phyloP scores from a whole-genome alignment of 495 filamentous ascomycete species.

The Hyaloscypha bicolor region DNA sequence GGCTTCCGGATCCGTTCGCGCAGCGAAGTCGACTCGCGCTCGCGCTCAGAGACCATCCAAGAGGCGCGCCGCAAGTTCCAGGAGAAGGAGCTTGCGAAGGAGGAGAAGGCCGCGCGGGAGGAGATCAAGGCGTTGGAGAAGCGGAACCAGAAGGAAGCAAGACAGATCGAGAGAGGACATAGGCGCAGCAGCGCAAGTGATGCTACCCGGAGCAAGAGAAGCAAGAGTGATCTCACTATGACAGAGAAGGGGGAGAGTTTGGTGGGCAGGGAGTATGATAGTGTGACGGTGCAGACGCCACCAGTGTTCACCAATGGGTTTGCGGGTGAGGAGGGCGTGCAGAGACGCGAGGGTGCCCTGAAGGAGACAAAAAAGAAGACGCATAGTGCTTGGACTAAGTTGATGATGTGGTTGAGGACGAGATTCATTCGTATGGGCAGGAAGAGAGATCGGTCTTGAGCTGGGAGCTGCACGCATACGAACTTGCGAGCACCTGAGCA shows the following conservation, averaged over 20 bases:
- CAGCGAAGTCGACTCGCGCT: conserved; percentile 50
- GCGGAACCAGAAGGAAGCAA: conserved; percentile 28
- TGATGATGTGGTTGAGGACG: conserved; percentile 58
- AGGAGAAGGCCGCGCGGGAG: conserved; percentile 58
- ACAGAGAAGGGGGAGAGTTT: conserved; percentile 23
- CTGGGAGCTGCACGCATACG: background rate
- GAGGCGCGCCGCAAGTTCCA: conserved; percentile 55
- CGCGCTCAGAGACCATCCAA: conserved; percentile 49
- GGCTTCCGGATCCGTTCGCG: conserved; percentile 55
- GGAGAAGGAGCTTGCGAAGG: conserved; percentile 54
- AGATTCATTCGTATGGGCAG: conserved; percentile 30
- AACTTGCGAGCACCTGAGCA: background rate
- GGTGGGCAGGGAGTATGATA: conserved; percentile 18
- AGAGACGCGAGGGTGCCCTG: conserved; percentile 1
- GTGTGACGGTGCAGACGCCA: background rate
- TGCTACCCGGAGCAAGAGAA: conserved; percentile 24
- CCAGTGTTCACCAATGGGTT: background rate
- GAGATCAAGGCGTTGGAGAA: conserved; percentile 43
- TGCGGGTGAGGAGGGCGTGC: conserved; percentile 8
- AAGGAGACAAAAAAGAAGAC: conserved; percentile 51
- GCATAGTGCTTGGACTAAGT: conserved; percentile 52
- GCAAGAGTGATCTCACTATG: conserved; percentile 27
- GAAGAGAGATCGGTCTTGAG: conserved; percentile 35
- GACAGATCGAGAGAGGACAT: conserved; percentile 22
- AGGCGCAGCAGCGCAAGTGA: conserved; percentile 28